Evolutionary conservation across 163 green algal species (phyloP), one percentile per base, ranked within the genome.

Genomic region (Coccomyxa subellipsoidea): DNA sequence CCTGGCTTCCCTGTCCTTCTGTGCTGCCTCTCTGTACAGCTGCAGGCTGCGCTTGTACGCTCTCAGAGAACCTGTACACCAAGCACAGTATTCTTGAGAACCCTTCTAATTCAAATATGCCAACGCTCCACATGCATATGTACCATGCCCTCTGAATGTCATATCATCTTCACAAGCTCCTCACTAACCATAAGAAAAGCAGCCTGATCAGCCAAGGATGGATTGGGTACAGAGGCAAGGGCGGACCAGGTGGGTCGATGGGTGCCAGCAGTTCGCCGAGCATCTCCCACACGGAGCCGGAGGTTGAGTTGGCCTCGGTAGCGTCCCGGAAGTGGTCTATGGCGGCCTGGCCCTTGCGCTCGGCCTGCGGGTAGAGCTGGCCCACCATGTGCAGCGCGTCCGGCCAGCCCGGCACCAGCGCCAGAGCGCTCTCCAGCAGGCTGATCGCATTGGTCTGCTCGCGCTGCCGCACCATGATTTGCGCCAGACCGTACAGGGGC

Each of bases 261-360:
- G 86, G n/a, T 8, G 92, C 89, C 39, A 95, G 88, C 82, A 98
- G 84, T 81, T 98, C 95, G 7, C 91, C 95, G 69, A 98, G 88
- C 91, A 96, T 89, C 89, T 97, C 87, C 94, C 90, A 95, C 35
- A 96, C 70, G 36, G 90, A 80, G 0, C 77, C 79, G 35, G 88
- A 80, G 35, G 76, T 76, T 10, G 34, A 29, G 18, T 78, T 59
- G 66, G 81, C 76, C 36, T 83, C 27, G 0, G 87, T 84, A 5
- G 92, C 92, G 4, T 89, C 82, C 40, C 81, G 82, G 59, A 94
- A 92, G 38, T 90, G 78, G 5, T 54, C 59, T 0, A 92, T n/a
- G 31, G 77, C 38, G 38, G 39, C 15, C 73, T 69, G 38, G 75
- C 38, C 77, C 69, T 81, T 87, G 76, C 72, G 72, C 21, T 54